These are phyloP conservation scores for Cyberlindnera petersonii DNA, from an alignment of 805 yeast genomes.

Conservation along the genomic window DNA sequence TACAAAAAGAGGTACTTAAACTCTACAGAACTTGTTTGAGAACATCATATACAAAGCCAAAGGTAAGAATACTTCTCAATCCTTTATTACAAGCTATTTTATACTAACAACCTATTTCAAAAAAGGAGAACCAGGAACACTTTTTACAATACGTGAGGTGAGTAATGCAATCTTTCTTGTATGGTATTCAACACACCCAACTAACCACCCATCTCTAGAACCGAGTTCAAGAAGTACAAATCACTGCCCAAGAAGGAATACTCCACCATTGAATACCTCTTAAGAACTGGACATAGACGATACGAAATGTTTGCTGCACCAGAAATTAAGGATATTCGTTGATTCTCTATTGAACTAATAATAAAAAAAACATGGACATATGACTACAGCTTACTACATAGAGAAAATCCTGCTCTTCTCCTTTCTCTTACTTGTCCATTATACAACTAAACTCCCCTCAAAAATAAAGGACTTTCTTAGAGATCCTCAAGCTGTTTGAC, in stretches of 20 bases:
- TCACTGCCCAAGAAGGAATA: conserved; percentile 72
- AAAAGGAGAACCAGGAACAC: conserved; percentile 37
- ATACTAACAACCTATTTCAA: neutral
- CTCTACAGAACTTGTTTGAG: conserved; percentile 47
- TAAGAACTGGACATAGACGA: conserved; percentile 70
- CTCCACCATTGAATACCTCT: conserved; percentile 76
- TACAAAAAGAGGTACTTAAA: conserved; percentile 49
- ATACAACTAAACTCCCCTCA: too few relatives aligned
- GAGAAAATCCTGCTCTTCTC: too few relatives aligned
- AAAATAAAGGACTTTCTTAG: too few relatives aligned
- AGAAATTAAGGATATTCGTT: conserved; percentile 60
- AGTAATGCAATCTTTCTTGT: conserved; percentile 2
- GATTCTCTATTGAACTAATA: conserved; percentile 4
- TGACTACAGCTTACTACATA: too few relatives aligned
- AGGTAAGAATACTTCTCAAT: conserved; percentile 18
- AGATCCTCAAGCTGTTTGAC: conserved; percentile 2
- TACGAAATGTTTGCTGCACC: conserved; percentile 70
- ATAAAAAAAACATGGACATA: too few relatives aligned
- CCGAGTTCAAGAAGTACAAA: conserved; percentile 60
- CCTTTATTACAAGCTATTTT: neutral
- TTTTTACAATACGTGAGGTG: conserved; percentile 41
- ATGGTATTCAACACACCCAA: too few relatives aligned
- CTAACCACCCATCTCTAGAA: conserved; percentile 2
- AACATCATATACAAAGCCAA: conserved; percentile 43
- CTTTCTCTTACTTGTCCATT: too few relatives aligned